phyloP scores from a whole-genome alignment of 2,329 filamentous ascomycete genomes.

The Phaeomoniella chlamydospora region DNA sequence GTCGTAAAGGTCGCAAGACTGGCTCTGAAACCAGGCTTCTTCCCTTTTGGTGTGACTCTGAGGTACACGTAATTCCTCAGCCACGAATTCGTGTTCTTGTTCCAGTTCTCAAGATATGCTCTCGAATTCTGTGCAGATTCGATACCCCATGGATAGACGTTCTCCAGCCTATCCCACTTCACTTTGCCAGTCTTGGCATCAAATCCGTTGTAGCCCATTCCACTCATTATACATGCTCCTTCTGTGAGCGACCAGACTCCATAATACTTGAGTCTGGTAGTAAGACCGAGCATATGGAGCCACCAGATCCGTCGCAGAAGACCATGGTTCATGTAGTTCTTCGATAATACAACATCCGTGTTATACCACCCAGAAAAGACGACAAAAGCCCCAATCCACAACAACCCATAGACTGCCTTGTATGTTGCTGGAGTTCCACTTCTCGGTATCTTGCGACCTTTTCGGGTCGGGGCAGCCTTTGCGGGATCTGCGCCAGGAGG shows the following conservation, averaged over 20 bases:
- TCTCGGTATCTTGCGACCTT: slow-evolving; percentile 82
- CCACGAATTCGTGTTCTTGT: slow-evolving; percentile 98
- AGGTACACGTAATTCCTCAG: slow-evolving; percentile 91
- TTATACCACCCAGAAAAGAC: slow-evolving; percentile 56
- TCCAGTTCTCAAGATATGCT: slow-evolving; percentile 84
- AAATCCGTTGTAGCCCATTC: slow-evolving; percentile 86
- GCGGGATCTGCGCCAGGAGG: slow-evolving; percentile 67
- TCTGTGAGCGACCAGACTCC: slow-evolving; percentile 90
- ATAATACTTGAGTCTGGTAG: slow-evolving; percentile 83
- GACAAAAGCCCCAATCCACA: slow-evolving; percentile 70
- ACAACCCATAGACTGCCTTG: slow-evolving; percentile 58
- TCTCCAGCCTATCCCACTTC: slow-evolving; percentile 79
- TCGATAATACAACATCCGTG: slow-evolving; percentile 46
- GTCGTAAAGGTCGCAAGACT: slow-evolving; percentile 89
- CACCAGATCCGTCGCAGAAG: slow-evolving; percentile 62
- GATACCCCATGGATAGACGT: slow-evolving; percentile 73
- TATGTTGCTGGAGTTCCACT: slow-evolving; percentile 71
- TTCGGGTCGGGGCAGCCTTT: slow-evolving; percentile 72
- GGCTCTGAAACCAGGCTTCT: slow-evolving; percentile 91
- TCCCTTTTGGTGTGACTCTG: slow-evolving; percentile 83
- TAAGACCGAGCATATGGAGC: slow-evolving; percentile 71
- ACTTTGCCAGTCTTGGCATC: slow-evolving; percentile 73
- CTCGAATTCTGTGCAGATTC: slow-evolving; percentile 90
- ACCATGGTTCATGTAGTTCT: slow-evolving; percentile 50
- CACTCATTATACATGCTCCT: slow-evolving; percentile 83